Base-by-base conservation (phyloP, 2,329 filamentous ascomycete species). In the Fonsecaea monophora region DNA sequence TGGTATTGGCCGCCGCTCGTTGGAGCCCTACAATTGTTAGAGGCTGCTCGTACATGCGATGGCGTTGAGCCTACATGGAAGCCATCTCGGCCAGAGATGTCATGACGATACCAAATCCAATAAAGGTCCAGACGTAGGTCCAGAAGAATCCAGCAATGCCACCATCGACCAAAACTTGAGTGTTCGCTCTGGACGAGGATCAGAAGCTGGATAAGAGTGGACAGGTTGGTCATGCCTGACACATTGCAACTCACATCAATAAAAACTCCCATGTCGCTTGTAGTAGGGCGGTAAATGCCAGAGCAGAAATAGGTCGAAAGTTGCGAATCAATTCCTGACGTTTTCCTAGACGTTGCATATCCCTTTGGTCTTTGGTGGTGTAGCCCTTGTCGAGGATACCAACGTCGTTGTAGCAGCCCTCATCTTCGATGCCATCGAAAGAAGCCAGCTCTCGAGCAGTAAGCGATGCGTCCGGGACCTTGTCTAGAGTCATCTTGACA, bases 41-140 rank as follows among this genome's bases (percentile, higher is more conserved):
- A 53, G 32, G 34, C 2, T n/a, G 9, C 18, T 30, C 4, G 21
- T 9, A 4, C 2, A 25, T 25, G 6, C 7, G 38, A 10, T 48
- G 40, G 30, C n/a, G 12, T 9, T 3, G 40, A 18, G 13, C 65
- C 21, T 58, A 65, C 66, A 80, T 81, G 1, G 77, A 78, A 5
- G 78, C 77, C 78, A 92, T 83, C 76, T 96, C 92, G 0, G 90
- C 86, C 73, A 94, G 82, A 6, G 78, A 78, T 21, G 71, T 71
- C 40, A 79, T 75, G 18, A 94, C 83, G 30, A 88, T 89, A 6
- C 90, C 89, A 32, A 90, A 85, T 0, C 90, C 89, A 8, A 94
- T 87, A 21, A 90, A 79, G 34, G 89, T 78, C 73, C 76, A 77
- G 4, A 80, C 66, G 62, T 74, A 78, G 0, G 75, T 72, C 65